These are phyloP conservation scores for Cyclospora cayetanensis DNA, from an alignment of 169 alveolate species.

Conservation along the genomic window DNA sequence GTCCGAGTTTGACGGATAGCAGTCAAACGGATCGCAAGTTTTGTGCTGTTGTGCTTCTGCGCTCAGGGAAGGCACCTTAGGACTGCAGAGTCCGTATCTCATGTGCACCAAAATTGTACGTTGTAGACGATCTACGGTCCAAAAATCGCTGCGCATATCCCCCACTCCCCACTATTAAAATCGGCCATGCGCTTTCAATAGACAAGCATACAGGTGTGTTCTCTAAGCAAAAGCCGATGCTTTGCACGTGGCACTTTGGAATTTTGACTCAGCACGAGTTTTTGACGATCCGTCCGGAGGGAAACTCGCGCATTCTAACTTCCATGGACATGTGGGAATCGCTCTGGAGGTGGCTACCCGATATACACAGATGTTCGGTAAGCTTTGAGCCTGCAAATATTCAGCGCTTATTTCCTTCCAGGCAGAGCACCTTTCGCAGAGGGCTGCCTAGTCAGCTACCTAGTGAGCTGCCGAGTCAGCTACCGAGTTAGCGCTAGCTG, in stretches of 20 bases:
- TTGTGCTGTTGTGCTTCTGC: neutral
- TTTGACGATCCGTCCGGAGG: constrained; percentile 23
- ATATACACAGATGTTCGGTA: constrained; percentile 2
- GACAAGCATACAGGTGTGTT: no score
- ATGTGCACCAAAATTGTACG: constrained; percentile 53
- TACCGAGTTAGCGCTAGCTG: neutral
- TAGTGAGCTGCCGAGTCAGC: neutral
- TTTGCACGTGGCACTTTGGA: no score
- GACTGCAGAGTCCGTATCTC: constrained; percentile 54
- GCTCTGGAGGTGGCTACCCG: constrained; percentile 54
- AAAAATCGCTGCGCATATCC: no score
- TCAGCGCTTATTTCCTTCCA: neutral
- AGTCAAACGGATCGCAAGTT: no score
- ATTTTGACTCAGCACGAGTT: constrained; percentile 54
- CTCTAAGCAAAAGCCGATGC: no score
- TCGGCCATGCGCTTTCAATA: no score
- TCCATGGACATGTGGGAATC: constrained; percentile 46
- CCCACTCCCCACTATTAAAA: no score
- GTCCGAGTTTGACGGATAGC: no score
- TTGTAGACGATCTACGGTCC: no score
- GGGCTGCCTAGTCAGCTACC: constrained; percentile 3
- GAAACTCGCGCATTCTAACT: neutral
- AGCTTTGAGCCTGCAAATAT: neutral
- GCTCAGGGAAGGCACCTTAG: constrained; percentile 21
- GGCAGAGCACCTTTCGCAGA: neutral